A percentile compares a stretch with the other conserved stretches of the same genome.
Evolutionary conservation across 352 stramenopile species (phyloP).

Genomic region (Globisporangium mamillatum): DNA sequence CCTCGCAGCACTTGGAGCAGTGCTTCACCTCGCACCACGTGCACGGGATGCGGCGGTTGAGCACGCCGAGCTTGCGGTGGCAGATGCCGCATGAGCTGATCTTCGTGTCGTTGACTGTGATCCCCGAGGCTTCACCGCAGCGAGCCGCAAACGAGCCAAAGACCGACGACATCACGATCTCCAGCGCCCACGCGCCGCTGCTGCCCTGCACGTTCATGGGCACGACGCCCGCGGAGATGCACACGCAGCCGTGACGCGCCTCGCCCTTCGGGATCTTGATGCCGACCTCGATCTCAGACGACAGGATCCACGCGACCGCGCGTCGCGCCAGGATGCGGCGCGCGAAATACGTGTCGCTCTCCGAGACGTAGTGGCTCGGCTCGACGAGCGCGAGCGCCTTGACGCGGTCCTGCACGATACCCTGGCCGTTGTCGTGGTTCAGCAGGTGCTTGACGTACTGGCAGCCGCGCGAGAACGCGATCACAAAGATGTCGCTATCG

Average conservation of each 20-base stretch:
- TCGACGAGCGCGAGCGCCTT: conserved; percentile 80
- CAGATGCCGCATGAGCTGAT: conserved; percentile 76
- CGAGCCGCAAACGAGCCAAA: conserved; percentile 80
- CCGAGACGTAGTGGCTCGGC: conserved; percentile 74
- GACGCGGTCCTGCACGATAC: conserved; percentile 77
- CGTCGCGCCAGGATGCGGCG: conserved; percentile 64
- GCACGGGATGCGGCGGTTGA: conserved; percentile 78
- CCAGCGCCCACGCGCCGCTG: conserved; percentile 72
- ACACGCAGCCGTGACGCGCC: conserved; percentile 72
- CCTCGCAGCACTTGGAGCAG: conserved; percentile 79
- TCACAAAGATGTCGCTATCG: conserved; percentile 65
- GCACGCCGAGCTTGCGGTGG: conserved; percentile 74
- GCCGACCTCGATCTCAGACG: conserved; percentile 67
- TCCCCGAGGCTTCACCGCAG: conserved; percentile 56
- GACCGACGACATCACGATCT: conserved; percentile 84
- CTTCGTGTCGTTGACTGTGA: conserved; percentile 76
- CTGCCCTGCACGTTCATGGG: conserved; percentile 63
- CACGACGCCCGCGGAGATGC: conserved; percentile 70
- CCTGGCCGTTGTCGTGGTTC: conserved; percentile 73
- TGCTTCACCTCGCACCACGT: conserved; percentile 87
- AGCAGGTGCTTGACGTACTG: conserved; percentile 83
- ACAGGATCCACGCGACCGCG: conserved; percentile 73
- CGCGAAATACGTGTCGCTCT: conserved; percentile 77
- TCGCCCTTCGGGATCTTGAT: conserved; percentile 72
- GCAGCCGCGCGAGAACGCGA: conserved; percentile 71